phyloP scores from a whole-genome alignment of 208 protist species.

The Tritrichomonas foetus region DNA sequence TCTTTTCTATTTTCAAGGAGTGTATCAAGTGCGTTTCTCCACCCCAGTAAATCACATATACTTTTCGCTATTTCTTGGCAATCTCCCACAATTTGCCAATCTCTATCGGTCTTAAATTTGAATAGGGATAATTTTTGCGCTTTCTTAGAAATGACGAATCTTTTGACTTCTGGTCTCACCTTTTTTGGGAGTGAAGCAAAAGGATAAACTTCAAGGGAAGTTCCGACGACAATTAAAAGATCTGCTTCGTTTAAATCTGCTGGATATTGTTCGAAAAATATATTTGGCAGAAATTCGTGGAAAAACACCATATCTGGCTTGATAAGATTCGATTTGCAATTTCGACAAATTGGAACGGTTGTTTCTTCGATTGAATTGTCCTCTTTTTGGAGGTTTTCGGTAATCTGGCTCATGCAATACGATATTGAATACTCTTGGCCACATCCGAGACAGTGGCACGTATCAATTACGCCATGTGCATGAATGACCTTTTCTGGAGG shows the following conservation, averaged over 20 bases:
- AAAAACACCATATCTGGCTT: slow-evolving; percentile 36
- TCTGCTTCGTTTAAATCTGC: neutral
- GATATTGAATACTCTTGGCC: neutral
- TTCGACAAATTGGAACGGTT: neutral
- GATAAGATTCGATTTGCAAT: neutral
- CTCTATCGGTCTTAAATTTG: too few relatives aligned
- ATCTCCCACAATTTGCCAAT: too few relatives aligned
- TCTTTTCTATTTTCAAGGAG: too few relatives aligned
- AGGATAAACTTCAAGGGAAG: slow-evolving; percentile 1
- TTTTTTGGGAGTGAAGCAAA: neutral
- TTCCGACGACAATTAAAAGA: neutral
- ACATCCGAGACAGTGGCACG: neutral
- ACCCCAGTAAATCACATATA: too few relatives aligned
- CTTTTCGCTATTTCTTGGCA: too few relatives aligned
- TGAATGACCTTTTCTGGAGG: neutral
- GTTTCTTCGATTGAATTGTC: neutral
- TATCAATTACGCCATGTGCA: neutral
- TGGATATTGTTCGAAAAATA: neutral
- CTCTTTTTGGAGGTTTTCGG: neutral
- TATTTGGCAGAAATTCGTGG: neutral
- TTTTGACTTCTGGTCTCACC: too few relatives aligned
- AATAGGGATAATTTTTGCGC: too few relatives aligned
- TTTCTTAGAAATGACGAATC: neutral
- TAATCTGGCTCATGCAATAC: neutral
- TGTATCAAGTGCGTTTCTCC: too few relatives aligned